Evolutionary conservation across 2,329 filamentous ascomycete species (phyloP), one percentile per base, ranked within the genome.

Genomic region (Xylariales sp.): DNA sequence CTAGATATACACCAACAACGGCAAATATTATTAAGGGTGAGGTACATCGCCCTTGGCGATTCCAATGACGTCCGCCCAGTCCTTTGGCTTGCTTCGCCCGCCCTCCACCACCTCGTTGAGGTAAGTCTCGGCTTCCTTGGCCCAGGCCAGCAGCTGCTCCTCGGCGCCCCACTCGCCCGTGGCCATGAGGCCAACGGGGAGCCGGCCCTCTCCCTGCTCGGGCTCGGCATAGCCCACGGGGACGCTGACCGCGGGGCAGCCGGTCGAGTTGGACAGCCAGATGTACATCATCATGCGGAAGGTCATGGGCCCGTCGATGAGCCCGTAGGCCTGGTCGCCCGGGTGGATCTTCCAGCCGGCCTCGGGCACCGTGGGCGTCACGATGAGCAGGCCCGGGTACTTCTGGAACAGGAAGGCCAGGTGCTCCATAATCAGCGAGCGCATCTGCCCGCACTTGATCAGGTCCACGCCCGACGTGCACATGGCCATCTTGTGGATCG

Each of bases 231-330:
- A 95, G 1, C 87, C 89, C 10, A 86, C 80, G 0, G 90, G 88
- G 24, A 79, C 80, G 31, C 70, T 80, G 11, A 94, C 75, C 1
- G 86, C 80, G 1, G 90, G 90, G 33, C 82, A 81, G 0, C 90
- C 90, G 0, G 73, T 78, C 50, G 88, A 82, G 61, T 96, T 96
- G 6, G 89, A 85, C 24, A 95, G 62, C 76, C 85, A 95, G 13
- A 86, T 81, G 61, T 88, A 95, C 59, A 83, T 78, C 88, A 95
- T 95, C 54, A 78, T 86, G 18, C 76, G 69, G n/a, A 95, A 66
- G 13, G 78, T 81, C 43, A 65, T 69, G 56, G 93, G 88, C 1
- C 74, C 82, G 57, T 96, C 84, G 25, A 74, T 82, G 48, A 88
- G 67, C 3, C 90, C 90, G 52, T 89, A 81, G n/a, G 66, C 66